Conservation (phyloP, 768 basidiomycete species). For the Tylopilus balloui region DNA sequence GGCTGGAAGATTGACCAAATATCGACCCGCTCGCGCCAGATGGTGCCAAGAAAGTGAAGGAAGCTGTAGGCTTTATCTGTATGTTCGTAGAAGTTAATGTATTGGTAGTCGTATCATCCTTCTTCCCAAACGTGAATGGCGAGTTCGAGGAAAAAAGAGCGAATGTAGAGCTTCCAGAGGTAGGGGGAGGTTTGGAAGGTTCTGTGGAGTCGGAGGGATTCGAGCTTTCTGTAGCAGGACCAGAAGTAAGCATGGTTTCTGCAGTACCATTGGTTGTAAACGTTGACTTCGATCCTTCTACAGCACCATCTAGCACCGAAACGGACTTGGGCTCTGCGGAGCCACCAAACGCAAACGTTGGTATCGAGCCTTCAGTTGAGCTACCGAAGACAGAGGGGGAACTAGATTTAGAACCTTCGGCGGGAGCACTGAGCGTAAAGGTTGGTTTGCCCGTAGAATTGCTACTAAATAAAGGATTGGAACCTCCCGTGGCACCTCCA, state of each 20-base stretch:
- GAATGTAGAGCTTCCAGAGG: slow-evolving; percentile 8
- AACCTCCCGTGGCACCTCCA: slow-evolving; percentile 7
- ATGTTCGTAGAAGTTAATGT: slow-evolving; percentile 6
- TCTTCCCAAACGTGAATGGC: slow-evolving; percentile 14
- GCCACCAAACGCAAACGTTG: slow-evolving; percentile 7
- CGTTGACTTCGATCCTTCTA: neutral
- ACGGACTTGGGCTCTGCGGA: neutral
- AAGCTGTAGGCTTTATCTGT: slow-evolving; percentile 29
- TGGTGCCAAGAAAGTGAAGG: slow-evolving; percentile 18
- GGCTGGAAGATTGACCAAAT: slow-evolving; percentile 9
- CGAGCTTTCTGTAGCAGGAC: neutral
- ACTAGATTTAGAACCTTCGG: slow-evolving; percentile 15
- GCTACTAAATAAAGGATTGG: slow-evolving; percentile 5
- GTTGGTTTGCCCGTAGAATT: slow-evolving; percentile 11
- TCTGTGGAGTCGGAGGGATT: neutral
- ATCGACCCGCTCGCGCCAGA: slow-evolving; percentile 3
- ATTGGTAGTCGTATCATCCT: slow-evolving; percentile 9
- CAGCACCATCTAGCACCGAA: neutral
- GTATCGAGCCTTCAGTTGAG: slow-evolving; percentile 7
- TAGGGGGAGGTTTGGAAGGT: neutral
- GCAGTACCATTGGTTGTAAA: neutral
- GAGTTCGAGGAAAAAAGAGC: slow-evolving; percentile 4
- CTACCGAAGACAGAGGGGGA: slow-evolving; percentile 10
- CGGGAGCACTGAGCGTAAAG: slow-evolving; percentile 10
- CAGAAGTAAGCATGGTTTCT: neutral